A percentile compares a stretch with the other conserved stretches of the same genome.
Evolutionary conservation across 495 filamentous ascomycete species (phyloP).

Genomic region (Aspergillus saccharolyticus): DNA sequence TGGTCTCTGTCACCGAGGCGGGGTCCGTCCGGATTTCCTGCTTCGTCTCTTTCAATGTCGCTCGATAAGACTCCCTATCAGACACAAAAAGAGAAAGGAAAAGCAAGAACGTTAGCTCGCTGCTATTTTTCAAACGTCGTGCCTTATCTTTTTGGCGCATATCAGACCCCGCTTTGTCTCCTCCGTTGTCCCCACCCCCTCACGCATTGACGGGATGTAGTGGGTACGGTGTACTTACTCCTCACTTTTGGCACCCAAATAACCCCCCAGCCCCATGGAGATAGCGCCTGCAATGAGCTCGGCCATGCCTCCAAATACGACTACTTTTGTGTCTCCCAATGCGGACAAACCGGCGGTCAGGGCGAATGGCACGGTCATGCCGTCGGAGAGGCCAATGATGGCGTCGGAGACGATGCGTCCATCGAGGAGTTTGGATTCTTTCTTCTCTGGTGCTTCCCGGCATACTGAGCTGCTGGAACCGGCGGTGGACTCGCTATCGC

Average conservation of each 20-base stretch:
- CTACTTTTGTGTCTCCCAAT: constrained; percentile 49
- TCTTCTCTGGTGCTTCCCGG: constrained; percentile 10
- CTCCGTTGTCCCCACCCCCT: neutral
- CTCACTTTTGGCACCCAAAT: constrained; percentile 68
- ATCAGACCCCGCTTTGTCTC: neutral
- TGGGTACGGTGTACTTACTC: constrained; percentile 37
- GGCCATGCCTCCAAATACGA: constrained; percentile 54
- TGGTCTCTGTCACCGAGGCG: constrained; percentile 30
- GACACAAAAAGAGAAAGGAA: neutral
- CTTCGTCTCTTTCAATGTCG: constrained; percentile 44
- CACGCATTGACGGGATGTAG: neutral
- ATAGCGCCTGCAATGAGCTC: constrained; percentile 56
- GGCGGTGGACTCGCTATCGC: constrained; percentile 17
- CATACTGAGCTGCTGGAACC: constrained; percentile 11
- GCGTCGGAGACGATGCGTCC: constrained; percentile 54
- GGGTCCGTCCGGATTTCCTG: constrained; percentile 37
- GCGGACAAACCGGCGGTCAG: constrained; percentile 53
- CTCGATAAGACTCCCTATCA: constrained; percentile 47
- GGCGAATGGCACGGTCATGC: constrained; percentile 58
- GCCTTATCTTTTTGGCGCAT: neutral
- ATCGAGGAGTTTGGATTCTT: constrained; percentile 32
- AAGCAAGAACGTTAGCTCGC: neutral
- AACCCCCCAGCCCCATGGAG: constrained; percentile 55
- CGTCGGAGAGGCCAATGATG: constrained; percentile 57
- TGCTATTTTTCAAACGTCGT: neutral